A percentile compares a stretch with the other conserved stretches of the same genome.
phyloP scores from a whole-genome alignment of 2,329 filamentous ascomycete genomes.

The Fusarium siculi region DNA sequence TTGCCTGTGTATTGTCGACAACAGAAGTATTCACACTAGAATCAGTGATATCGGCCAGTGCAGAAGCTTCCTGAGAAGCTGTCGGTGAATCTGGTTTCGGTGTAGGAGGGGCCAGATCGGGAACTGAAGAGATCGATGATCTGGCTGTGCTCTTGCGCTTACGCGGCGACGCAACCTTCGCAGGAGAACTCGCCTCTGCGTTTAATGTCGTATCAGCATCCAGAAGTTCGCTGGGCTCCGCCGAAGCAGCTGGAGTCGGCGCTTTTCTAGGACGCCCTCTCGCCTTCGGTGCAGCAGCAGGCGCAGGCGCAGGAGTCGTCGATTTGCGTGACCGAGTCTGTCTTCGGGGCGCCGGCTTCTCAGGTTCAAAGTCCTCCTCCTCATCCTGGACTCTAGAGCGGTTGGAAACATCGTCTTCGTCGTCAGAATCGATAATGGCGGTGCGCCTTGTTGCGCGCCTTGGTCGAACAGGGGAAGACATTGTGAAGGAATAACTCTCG shows the following conservation, averaged over 20 bases:
- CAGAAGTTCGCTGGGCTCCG: conserved; percentile 51
- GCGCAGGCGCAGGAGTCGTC: conserved; percentile 55
- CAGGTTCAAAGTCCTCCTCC: conserved; percentile 82
- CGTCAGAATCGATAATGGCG: conserved; percentile 82
- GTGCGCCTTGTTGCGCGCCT: conserved; percentile 70
- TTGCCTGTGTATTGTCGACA: conserved; percentile 48
- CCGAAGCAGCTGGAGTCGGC: conserved; percentile 44
- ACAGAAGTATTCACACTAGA: conserved; percentile 65
- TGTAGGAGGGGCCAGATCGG: conserved; percentile 54
- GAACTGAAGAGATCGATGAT: conserved; percentile 53
- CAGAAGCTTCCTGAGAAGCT: conserved; percentile 61
- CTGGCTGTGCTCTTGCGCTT: conserved; percentile 73
- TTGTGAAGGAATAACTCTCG: conserved; percentile 30
- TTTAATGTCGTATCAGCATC: conserved; percentile 50
- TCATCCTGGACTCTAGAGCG: conserved; percentile 67
- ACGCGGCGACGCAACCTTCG: conserved; percentile 61
- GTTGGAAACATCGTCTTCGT: conserved; percentile 72
- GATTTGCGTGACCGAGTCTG: conserved; percentile 57
- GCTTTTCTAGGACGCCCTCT: conserved; percentile 57
- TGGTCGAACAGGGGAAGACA: conserved; percentile 52
- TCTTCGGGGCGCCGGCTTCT: conserved; percentile 66
- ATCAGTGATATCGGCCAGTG: conserved; percentile 79
- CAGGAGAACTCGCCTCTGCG: conserved; percentile 49
- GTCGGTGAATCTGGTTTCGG: conserved; percentile 69
- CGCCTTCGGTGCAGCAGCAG: conserved; percentile 57